phyloP scores from a whole-genome alignment of 805 yeast genomes.

The Starmera pachycereana region DNA sequence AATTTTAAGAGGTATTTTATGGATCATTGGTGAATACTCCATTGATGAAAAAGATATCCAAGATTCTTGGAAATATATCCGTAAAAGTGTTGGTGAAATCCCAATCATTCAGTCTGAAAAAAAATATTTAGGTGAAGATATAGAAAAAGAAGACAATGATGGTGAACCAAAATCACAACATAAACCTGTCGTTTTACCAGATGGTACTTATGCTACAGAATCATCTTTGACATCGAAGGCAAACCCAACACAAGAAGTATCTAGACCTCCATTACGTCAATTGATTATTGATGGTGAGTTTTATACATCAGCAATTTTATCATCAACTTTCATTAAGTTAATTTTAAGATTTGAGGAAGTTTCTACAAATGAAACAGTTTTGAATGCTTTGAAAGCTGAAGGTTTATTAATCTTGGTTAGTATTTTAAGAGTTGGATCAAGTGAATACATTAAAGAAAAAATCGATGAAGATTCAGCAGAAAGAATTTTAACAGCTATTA shows the following conservation, averaged over 20 bases:
- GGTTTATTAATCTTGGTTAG: slow-evolving; percentile 90
- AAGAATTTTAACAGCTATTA: slow-evolving; percentile 80
- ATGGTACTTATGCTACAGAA: slow-evolving; percentile 98
- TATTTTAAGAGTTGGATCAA: slow-evolving; percentile 77
- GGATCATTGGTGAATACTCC: slow-evolving; percentile 94
- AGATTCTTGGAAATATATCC: slow-evolving; percentile 78
- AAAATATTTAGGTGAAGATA: slow-evolving; percentile 26
- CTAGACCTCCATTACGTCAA: slow-evolving; percentile 70
- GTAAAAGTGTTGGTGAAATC: slow-evolving; percentile 78
- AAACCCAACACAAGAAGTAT: slow-evolving; percentile 20
- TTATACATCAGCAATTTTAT: slow-evolving; percentile 79
- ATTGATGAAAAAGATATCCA: slow-evolving; percentile 61
- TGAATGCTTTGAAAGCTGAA: slow-evolving; percentile 88
- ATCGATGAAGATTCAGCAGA: slow-evolving; percentile 97
- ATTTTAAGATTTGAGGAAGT: slow-evolving; percentile 63
- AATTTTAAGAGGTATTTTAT: slow-evolving; percentile 85
- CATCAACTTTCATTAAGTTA: slow-evolving; percentile 82
- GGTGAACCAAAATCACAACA: slow-evolving; percentile 22
- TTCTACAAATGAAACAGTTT: slow-evolving; percentile 40
- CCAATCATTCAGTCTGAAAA: slow-evolving; percentile 77
- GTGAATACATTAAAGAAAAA: slow-evolving; percentile 53
- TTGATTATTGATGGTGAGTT: slow-evolving; percentile 81
- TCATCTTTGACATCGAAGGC: slow-evolving; percentile 54
- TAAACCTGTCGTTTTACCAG: slow-evolving; percentile 89
- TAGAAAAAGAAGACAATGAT: slow-evolving; percentile 18